Base-by-base conservation (phyloP, 345 rosid species). In the Aegle marmelos region DNA sequence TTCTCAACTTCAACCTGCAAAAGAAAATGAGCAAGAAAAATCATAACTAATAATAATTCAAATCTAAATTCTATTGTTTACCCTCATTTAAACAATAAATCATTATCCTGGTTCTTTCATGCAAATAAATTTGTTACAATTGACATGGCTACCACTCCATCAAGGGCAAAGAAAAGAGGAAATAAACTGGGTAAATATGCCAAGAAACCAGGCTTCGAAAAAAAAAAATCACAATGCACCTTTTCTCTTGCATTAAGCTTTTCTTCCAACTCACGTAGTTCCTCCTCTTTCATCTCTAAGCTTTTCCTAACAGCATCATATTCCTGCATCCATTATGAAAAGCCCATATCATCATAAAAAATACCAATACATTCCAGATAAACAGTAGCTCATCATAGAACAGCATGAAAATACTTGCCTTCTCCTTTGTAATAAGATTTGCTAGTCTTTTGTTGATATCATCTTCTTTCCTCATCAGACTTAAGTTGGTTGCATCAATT, bases 231-330 rank as follows among this genome's bases (percentile, higher is more conserved):
- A 68, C 48, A 81, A 73, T 90, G 83, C 85, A 89, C 98, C 85
- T 84, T 91, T 83, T 96, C 97, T 87, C 99, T 88, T 66, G 86
- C 91, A 81, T 88, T 85, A 53, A 96, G 90, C 82, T 88, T 91
- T 81, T 92, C 97, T 86, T 96, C 97, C 34, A 89, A 54, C 30
- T 70, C 83, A 77, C 64, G 80, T 53, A 96, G 79, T 79, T 96
- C 92, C 78, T 73, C 84, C 81, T 88, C 99, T 83, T 90, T 91
- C 64, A 72, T 64, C 85, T 89, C 97, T 74, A 96, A 56, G 58
- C 82, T 91, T 82, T 92, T 89, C 85, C 76, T 83, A 61, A 82
- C 53, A 77, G 78, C 84, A 78, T 85, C 92, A 79, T 85, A 82
- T 72, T 91, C 97, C 98, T 96, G 81, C 85, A 84, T 70, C 34